Base-by-base conservation (phyloP, 1,284 basidiomycete species). In the Ganoderma boninense region DNA sequence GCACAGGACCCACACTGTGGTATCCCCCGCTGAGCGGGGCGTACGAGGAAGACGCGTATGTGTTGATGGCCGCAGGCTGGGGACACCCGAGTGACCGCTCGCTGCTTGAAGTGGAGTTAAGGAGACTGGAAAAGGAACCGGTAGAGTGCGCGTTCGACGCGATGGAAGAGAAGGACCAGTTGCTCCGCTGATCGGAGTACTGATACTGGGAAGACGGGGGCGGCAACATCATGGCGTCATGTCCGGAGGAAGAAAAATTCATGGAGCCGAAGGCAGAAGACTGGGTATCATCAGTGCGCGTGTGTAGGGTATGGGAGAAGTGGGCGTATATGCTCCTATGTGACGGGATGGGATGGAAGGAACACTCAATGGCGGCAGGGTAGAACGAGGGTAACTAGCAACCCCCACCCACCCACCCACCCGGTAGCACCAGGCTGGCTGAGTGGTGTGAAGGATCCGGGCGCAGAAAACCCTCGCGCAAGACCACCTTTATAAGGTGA, bases 311-410 rank as follows among this genome's bases (percentile, higher is more conserved):
- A 79, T 90, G 91, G 23, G 84, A 82, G 10, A 88, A 87, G 66
- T 87, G 75, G 76, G 77, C 74, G 75, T 92, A 92, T 73, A 92
- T 83, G 77, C 77, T 75, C 68, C 80, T 83, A 75, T 85, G 85
- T 76, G 89, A 87, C 76, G 89, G 87, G 66, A 87, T 82, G 16
- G 89, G 85, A 67, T 93, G 38, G 90, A 90, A 56, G 94, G 93
- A 56, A 95, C 92, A 63, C 89, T 93, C 67, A 95, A 86, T n/a
- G 93, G 93, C 32, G 93, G 93, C 62, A 95, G 84, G 54, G 91
- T 88, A 63, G 88, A 84, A 35, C 92, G 89, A 62, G 87, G 82
- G 81, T 93, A 92, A 68, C 75, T 85, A 62, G 84, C 83, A 32
- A 67, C 83, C 84, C 29, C 29, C n/a, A n/a, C n/a, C n/a, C n/a